Conservation (phyloP, 2,329 filamentous ascomycete species). For the Lachnellula occidentalis region DNA sequence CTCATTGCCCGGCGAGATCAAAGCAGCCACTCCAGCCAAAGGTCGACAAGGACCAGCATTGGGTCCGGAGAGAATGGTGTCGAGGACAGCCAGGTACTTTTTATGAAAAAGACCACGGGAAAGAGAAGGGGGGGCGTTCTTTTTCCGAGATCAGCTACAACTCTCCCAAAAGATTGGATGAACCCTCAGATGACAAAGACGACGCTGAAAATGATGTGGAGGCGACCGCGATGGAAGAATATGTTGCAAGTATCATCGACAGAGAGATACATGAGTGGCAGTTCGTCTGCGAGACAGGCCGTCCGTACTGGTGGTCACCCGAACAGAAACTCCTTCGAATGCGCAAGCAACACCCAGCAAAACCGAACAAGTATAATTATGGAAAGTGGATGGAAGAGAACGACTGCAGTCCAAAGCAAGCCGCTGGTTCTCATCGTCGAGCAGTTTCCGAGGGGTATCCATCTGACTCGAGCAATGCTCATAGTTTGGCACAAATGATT, state of each 20-base stretch:
- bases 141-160: conserved; percentile 25
- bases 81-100: conserved; percentile 23
- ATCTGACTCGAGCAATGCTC: conserved; percentile 10
- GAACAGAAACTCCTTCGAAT: conserved; percentile 19
- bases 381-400: conserved; percentile 15
- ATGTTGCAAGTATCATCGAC: conserved; percentile 27
- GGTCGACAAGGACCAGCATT: not conserved
- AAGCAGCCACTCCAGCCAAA: not conserved
- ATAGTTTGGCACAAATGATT: conserved; percentile 28
- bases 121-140: conserved; percentile 11
- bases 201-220: conserved; percentile 1
- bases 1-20: not conserved
- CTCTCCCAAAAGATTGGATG: conserved; percentile 10
- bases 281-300: conserved; percentile 26
- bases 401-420: conserved; percentile 6
- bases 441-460: conserved; percentile 24
- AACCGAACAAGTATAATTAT: conserved; percentile 3
- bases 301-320: conserved; percentile 31
- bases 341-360: conserved; percentile 10
- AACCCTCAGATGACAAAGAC: conserved; percentile 1
- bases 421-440: conserved; percentile 10
- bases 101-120: conserved; percentile 15
- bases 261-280: conserved; percentile 30
- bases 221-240: conserved; percentile 8
- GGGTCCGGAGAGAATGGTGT: conserved; percentile 7